phyloP scores from a whole-genome alignment of 306 rosid genomes.

The Trifolium subterraneum region DNA sequence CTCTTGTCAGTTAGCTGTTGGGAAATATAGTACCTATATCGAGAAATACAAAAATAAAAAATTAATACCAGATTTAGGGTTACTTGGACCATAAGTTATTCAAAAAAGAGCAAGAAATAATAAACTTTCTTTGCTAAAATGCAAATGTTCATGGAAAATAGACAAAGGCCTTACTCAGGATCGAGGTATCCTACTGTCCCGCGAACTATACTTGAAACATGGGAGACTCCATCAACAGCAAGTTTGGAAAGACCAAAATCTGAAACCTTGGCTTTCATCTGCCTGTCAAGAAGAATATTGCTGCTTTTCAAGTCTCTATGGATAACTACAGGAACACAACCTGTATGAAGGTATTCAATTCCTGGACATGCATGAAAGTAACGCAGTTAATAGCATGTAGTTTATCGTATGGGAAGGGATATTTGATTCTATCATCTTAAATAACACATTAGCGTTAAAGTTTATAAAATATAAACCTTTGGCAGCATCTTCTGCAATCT shows the following conservation, averaged over 20 bases:
- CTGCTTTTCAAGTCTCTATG: slow-evolving; percentile 97
- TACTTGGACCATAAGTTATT: slow-evolving; percentile 16
- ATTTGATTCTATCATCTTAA: slow-evolving; percentile 19
- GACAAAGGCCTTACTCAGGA: slow-evolving; percentile 81
- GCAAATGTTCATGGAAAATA: slow-evolving; percentile 23
- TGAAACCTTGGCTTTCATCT: slow-evolving; percentile 93
- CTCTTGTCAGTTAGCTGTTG: slow-evolving; percentile 98
- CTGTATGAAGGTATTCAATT: slow-evolving; percentile 96
- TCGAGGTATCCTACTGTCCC: slow-evolving; percentile 97
- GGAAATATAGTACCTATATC: slow-evolving; percentile 85
- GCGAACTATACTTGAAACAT: slow-evolving; percentile 94
- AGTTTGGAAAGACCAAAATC: slow-evolving; percentile 98
- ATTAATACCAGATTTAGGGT: slow-evolving; percentile 1
- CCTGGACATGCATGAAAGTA: slow-evolving; percentile 62
- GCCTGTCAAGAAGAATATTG: slow-evolving; percentile 89
- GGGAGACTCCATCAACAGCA: slow-evolving; percentile 92
- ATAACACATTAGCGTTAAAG: slow-evolving; percentile 26
- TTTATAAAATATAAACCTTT: slow-evolving; percentile 71
- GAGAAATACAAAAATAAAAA: not conserved
- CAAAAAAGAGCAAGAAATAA: slow-evolving; percentile 19
- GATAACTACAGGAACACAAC: slow-evolving; percentile 90
- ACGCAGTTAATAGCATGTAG: slow-evolving; percentile 31
- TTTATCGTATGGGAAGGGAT: not conserved
- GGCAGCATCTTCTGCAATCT: slow-evolving; percentile 96
- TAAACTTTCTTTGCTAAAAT: slow-evolving; percentile 18